A percentile compares a stretch with the other conserved stretches of the same genome.
phyloP scores from a whole-genome alignment of 2,329 filamentous ascomycete species.

The Exophiala lecanii-corni region DNA sequence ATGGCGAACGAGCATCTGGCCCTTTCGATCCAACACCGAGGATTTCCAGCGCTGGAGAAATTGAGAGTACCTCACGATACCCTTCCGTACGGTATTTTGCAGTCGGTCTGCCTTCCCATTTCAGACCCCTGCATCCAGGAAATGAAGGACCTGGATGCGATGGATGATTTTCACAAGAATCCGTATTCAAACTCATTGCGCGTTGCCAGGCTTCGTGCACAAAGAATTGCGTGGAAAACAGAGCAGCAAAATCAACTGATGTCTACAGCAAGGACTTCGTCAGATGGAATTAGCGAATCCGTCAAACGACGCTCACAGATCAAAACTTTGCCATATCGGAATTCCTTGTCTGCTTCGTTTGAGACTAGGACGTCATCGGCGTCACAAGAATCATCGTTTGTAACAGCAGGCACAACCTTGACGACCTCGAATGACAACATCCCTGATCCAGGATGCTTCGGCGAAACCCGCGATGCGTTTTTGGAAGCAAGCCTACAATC shows the following conservation, averaged over 20 bases:
- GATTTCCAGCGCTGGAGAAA: conserved; percentile 38
- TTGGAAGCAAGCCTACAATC: no score
- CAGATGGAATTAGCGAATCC: no score
- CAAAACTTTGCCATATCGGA: no score
- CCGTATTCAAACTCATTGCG: conserved; percentile 43
- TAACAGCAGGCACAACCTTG: no score
- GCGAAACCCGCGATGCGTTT: no score
- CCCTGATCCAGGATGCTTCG: no score
- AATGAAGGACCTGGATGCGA: conserved; percentile 37
- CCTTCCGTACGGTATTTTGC: conserved; percentile 40
- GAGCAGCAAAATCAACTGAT: background rate
- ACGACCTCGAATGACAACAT: no score
- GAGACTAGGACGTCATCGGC: no score
- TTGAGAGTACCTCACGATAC: conserved; percentile 43
- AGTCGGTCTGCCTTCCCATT: conserved; percentile 40
- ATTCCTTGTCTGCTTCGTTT: no score
- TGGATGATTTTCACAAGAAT: conserved; percentile 25
- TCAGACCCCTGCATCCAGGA: conserved; percentile 36
- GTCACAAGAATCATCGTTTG: no score
- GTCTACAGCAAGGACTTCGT: background rate
- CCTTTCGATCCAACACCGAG: conserved; percentile 34
- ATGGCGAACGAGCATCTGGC: conserved; percentile 23
- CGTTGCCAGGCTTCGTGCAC: conserved; percentile 41
- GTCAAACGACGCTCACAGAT: no score
- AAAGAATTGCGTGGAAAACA: conserved; percentile 28